Conservation (phyloP, 345 rosid genomes). For the Mercurialis annua region DNA sequence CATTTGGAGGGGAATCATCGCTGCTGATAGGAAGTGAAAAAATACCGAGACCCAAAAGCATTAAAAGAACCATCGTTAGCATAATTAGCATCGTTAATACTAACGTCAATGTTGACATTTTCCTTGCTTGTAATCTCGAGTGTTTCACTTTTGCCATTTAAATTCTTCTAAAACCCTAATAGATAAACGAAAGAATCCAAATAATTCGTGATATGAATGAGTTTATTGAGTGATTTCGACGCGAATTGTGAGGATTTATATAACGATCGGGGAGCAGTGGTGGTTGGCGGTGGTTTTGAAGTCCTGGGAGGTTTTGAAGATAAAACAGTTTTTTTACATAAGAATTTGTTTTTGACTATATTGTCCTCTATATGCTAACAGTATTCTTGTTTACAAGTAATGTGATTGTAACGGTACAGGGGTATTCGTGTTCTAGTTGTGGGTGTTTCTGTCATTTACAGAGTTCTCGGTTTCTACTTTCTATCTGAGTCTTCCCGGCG, state of each 20-base stretch:
- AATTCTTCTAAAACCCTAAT: conserved; percentile 25
- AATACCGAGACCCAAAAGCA: conserved; percentile 69
- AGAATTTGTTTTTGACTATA: background rate
- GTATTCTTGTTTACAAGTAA: background rate
- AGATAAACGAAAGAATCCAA: background rate
- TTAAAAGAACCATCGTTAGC: conserved; percentile 60
- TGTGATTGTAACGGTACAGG: background rate
- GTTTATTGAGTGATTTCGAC: background rate
- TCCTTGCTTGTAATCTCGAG: conserved; percentile 55
- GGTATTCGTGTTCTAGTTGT: background rate
- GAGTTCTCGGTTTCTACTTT: background rate
- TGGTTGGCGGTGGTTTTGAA: background rate
- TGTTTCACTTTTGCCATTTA: conserved; percentile 66
- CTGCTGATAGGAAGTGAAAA: conserved; percentile 55
- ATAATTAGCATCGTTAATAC: conserved; percentile 56
- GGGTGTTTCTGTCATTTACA: conserved; percentile 6
- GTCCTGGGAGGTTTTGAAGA: background rate
- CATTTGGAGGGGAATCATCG: conserved; percentile 45
- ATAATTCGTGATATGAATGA: background rate
- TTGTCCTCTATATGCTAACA: background rate
- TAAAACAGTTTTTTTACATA: background rate
- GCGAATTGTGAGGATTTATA: background rate
- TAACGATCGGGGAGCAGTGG: background rate
- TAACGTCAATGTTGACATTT: conserved; percentile 53
- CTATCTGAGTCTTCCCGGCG: background rate